A percentile compares a stretch with the other conserved stretches of the same genome.
phyloP scores from a whole-genome alignment of 495 filamentous ascomycete genomes.

The Xylaria scruposa region DNA sequence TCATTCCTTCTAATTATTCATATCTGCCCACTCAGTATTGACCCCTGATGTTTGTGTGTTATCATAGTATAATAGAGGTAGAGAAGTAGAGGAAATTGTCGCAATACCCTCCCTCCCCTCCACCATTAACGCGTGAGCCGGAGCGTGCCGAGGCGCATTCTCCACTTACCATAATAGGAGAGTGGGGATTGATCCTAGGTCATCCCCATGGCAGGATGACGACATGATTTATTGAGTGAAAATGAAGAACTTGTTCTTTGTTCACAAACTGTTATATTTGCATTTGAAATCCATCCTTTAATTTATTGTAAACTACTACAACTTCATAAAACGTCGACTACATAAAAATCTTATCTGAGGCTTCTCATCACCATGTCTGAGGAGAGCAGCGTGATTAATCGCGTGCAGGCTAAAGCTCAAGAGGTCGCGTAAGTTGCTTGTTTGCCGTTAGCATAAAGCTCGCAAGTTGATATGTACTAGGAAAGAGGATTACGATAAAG shows the following conservation, averaged over 20 bases:
- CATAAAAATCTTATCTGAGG: background rate
- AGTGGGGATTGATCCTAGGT: slow-evolving; percentile 5
- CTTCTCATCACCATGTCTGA: slow-evolving; percentile 27
- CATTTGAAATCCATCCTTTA: background rate
- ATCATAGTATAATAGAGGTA: too few species aligned
- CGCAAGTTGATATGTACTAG: slow-evolving; percentile 38
- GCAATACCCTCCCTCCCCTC: too few species aligned
- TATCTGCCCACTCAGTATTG: too few species aligned
- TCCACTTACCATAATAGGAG: slow-evolving; percentile 14
- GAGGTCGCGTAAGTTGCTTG: slow-evolving; percentile 54
- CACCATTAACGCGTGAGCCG: background rate
- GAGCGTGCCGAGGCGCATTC: background rate
- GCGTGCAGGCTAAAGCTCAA: slow-evolving; percentile 52
- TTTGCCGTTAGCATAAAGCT: background rate
- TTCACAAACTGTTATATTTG: background rate
- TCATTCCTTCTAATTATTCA: too few species aligned
- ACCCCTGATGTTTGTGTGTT: too few species aligned
- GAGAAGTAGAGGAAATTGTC: too few species aligned
- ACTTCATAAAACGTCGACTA: background rate
- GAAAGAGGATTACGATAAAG: slow-evolving; percentile 63
- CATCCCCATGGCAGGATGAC: slow-evolving; percentile 6
- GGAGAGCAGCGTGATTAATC: slow-evolving; percentile 36
- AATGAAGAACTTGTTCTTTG: background rate
- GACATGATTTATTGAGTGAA: slow-evolving; percentile 11
- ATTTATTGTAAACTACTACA: background rate